Evolutionary conservation across 2,329 filamentous ascomycete genomes (phyloP).

Genomic region (Whalleya microplaca): DNA sequence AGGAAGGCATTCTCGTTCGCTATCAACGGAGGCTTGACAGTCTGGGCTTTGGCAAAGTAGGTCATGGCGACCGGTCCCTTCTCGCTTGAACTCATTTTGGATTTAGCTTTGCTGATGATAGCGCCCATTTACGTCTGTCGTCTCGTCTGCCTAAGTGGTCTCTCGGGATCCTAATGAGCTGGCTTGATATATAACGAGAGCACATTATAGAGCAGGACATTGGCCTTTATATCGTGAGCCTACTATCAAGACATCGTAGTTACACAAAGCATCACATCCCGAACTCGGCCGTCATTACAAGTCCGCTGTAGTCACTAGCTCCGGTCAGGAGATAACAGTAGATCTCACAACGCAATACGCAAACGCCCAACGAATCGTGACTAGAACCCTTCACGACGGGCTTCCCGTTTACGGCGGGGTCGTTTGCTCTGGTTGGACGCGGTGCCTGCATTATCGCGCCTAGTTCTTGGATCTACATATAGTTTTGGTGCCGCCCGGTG

Average conservation of each 20-base stretch:
- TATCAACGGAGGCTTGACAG: conserved; percentile 67
- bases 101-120: conserved; percentile 23
- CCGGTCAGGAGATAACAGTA: conserved; percentile 28
- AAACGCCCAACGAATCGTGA: conserved; percentile 8
- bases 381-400: conserved; percentile 2
- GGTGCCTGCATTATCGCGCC: conserved; percentile 21
- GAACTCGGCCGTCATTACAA: conserved; percentile 20
- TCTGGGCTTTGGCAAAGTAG: conserved; percentile 62
- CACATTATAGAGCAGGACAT: background rate
- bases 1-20: conserved; percentile 71
- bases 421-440: conserved; percentile 20
- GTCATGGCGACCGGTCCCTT: conserved; percentile 20
- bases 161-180: background rate
- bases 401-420: conserved; percentile 24
- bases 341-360: conserved; percentile 6
- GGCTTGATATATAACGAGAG: background rate
- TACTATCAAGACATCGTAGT: background rate
- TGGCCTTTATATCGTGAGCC: conserved; percentile 7
- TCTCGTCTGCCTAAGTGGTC: background rate
- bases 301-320: conserved; percentile 9
- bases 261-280: conserved; percentile 13
- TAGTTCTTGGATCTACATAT: conserved; percentile 15
- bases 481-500: conserved; percentile 1
- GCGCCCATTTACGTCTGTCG: conserved; percentile 16
- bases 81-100: conserved; percentile 10